Evolutionary conservation across 306 rosid species (phyloP).

Genomic region (Senna siamea): DNA sequence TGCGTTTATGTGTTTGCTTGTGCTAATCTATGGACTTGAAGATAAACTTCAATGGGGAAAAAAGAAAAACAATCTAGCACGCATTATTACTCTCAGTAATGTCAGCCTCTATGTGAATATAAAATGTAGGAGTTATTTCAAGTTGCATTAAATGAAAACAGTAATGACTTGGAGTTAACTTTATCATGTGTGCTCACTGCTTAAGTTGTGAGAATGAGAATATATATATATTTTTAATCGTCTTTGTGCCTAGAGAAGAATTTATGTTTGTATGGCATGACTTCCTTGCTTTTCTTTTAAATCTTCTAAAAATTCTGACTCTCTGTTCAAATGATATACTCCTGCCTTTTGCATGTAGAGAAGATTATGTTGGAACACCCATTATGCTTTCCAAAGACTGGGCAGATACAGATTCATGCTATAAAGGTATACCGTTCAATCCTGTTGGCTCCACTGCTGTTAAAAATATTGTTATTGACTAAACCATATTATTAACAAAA

Average conservation of each 20-base stretch:
- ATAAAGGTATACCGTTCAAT: constrained; percentile 43
- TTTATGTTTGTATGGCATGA: background rate
- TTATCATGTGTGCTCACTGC: background rate
- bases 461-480: constrained; percentile 19
- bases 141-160: background rate
- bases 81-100: background rate
- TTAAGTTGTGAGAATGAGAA: constrained; percentile 1
- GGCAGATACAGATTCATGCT: constrained; percentile 47
- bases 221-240: background rate
- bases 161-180: background rate
- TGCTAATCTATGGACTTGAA: background rate
- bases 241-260: background rate
- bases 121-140: background rate
- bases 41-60: too few relatives aligned
- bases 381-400: constrained; percentile 47
- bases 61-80: too few relatives aligned
- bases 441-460: constrained; percentile 2
- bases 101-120: background rate
- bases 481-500: constrained; percentile 6
- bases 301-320: background rate
- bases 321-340: constrained; percentile 1
- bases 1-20: background rate
- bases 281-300: background rate
- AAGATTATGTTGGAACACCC: constrained; percentile 38
- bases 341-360: constrained; percentile 34